phyloP scores from a whole-genome alignment of 1,284 basidiomycete genomes.

The Erythrobasidium hasegawianum region DNA sequence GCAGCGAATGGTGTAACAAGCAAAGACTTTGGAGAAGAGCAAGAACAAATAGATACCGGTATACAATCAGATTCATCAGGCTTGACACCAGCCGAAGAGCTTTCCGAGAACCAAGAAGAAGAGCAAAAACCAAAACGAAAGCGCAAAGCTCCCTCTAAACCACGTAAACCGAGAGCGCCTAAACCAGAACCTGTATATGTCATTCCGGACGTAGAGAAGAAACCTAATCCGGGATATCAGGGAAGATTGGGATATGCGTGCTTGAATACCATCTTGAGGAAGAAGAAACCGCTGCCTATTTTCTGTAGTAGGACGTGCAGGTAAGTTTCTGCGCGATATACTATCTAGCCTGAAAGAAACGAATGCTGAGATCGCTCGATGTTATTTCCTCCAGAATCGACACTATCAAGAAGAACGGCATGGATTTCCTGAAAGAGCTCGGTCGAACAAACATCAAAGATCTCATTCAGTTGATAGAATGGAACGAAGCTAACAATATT shows the following conservation, averaged over 20 bases:
- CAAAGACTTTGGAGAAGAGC: neutral
- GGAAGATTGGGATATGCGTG: slow-evolving; percentile 62
- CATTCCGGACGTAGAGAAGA: slow-evolving; percentile 58
- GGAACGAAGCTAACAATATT: slow-evolving; percentile 77
- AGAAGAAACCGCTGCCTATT: slow-evolving; percentile 62
- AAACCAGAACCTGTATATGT: slow-evolving; percentile 61
- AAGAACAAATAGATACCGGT: neutral
- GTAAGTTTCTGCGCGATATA: slow-evolving; percentile 32
- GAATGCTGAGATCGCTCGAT: neutral
- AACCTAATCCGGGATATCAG: slow-evolving; percentile 50
- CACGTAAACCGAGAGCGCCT: slow-evolving; percentile 54
- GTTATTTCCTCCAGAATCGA: slow-evolving; percentile 57
- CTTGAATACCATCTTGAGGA: slow-evolving; percentile 74
- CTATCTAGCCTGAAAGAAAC: neutral
- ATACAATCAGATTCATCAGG: neutral
- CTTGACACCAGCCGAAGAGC: slow-evolving; percentile 5
- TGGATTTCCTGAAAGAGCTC: slow-evolving; percentile 72
- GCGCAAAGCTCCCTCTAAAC: slow-evolving; percentile 50
- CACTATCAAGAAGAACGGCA: slow-evolving; percentile 67
- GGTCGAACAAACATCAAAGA: slow-evolving; percentile 70
- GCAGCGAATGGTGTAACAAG: neutral
- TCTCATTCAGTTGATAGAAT: slow-evolving; percentile 67
- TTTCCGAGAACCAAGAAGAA: slow-evolving; percentile 5
- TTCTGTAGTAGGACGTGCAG: slow-evolving; percentile 69
- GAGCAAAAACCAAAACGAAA: slow-evolving; percentile 44